phyloP scores from a whole-genome alignment of 1,139 yeast species.

The Blastobotrys arbuscula region DNA sequence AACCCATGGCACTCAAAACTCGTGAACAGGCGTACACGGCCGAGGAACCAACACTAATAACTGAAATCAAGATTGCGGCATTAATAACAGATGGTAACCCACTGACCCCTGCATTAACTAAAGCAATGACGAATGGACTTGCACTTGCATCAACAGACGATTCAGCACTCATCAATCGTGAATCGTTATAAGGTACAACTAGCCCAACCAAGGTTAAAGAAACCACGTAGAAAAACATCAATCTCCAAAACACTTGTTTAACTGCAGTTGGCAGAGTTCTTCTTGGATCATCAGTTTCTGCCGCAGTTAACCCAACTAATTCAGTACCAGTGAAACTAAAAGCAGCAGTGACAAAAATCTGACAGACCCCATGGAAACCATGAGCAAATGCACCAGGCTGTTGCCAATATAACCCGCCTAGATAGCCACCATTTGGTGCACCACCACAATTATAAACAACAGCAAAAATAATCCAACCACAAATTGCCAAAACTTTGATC shows the following conservation, averaged over 20 bases:
- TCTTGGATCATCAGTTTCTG: conserved; percentile 74
- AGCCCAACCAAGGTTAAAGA: conserved; percentile 55
- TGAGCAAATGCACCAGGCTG: conserved; percentile 56
- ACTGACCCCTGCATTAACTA: conserved; percentile 49
- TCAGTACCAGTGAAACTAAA: conserved; percentile 85
- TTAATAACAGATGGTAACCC: conserved; percentile 69
- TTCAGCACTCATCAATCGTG: conserved; percentile 41
- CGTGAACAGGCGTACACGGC: conserved; percentile 76
- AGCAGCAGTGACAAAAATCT: conserved; percentile 78
- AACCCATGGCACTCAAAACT: conserved; percentile 77
- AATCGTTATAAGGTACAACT: conserved; percentile 56
- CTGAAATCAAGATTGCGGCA: conserved; percentile 64
- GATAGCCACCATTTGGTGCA: conserved; percentile 56
- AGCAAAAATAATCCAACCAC: conserved; percentile 60
- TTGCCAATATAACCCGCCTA: conserved; percentile 59
- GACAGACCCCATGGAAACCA: conserved; percentile 75
- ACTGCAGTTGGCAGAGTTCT: conserved; percentile 61
- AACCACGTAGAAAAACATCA: conserved; percentile 55
- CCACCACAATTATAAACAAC: conserved; percentile 64
- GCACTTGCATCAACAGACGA: conserved; percentile 49
- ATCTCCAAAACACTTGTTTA: conserved; percentile 71
- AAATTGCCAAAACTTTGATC: conserved; percentile 52
- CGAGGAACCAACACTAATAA: conserved; percentile 68
- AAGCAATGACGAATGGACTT: conserved; percentile 71
- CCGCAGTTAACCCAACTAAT: conserved; percentile 77